phyloP scores from a whole-genome alignment of 768 basidiomycete genomes.

The Russula sp. region DNA sequence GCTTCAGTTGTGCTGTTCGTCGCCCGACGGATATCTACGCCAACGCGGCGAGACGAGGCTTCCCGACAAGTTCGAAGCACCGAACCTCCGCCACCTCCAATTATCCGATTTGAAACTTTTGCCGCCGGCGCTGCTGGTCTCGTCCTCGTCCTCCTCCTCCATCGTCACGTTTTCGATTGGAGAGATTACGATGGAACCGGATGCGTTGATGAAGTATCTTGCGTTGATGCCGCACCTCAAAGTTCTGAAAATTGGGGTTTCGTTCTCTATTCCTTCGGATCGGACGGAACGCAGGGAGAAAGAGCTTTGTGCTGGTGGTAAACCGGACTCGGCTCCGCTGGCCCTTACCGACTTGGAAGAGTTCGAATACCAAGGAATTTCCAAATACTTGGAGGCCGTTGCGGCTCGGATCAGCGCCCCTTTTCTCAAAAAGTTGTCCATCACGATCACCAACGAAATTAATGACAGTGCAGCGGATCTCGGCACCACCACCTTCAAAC shows the following conservation, averaged over 20 bases:
- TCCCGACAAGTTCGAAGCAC: background rate
- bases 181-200: no score
- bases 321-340: background rate
- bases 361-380: background rate
- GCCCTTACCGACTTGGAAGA: background rate
- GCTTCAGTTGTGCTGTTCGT: background rate
- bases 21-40: background rate
- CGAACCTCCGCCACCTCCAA: background rate
- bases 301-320: no score
- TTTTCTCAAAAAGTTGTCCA: slow-evolving; percentile 5
- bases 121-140: no score
- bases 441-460: background rate
- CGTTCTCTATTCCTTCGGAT: background rate
- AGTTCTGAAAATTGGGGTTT: background rate
- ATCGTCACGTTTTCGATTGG: background rate
- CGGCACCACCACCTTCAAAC: background rate
- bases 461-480: no score
- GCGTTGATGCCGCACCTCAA: no score
- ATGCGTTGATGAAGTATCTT: no score
- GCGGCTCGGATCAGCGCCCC: slow-evolving; percentile 1
- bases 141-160: no score
- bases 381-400: background rate
- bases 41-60: no score
- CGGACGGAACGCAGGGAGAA: no score
- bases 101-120: background rate